Conservation (phyloP, 306 rosid species). For the Medicago truncatula region DNA sequence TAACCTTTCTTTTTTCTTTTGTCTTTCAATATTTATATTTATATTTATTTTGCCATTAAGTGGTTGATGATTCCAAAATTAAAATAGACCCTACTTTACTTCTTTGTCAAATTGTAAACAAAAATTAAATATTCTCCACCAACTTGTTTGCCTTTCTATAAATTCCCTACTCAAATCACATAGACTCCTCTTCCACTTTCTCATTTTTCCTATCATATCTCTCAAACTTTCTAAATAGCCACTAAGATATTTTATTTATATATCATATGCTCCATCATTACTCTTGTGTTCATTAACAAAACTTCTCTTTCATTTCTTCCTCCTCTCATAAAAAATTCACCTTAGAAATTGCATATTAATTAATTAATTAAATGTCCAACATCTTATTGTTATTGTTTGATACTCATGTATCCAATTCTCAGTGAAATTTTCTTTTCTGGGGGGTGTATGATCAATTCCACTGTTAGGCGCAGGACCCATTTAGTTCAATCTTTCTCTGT, state of each 20-base stretch:
- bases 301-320: conserved; percentile 6
- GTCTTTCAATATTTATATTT: conserved; percentile 10
- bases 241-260: conserved; percentile 28
- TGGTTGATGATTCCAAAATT: neutral
- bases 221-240: conserved; percentile 19
- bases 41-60: conserved; percentile 21
- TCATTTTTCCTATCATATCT: conserved; percentile 14
- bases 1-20: neutral
- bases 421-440: conserved; percentile 76
- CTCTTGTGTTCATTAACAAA: conserved; percentile 22
- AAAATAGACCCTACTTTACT: conserved; percentile 22
- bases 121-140: conserved; percentile 36
- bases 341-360: neutral
- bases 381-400: conserved; percentile 77
- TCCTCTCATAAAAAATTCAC: neutral
- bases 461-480: conserved; percentile 89
- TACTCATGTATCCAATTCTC: conserved; percentile 90
- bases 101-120: neutral
- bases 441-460: conserved; percentile 94
- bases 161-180: conserved; percentile 45
- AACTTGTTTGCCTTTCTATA: conserved; percentile 57
- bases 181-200: conserved; percentile 48
- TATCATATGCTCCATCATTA: conserved; percentile 33
- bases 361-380: conserved; percentile 61
- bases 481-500: conserved; percentile 99